phyloP scores from a whole-genome alignment of 805 yeast genomes.

The Wickerhamiella galacta region DNA sequence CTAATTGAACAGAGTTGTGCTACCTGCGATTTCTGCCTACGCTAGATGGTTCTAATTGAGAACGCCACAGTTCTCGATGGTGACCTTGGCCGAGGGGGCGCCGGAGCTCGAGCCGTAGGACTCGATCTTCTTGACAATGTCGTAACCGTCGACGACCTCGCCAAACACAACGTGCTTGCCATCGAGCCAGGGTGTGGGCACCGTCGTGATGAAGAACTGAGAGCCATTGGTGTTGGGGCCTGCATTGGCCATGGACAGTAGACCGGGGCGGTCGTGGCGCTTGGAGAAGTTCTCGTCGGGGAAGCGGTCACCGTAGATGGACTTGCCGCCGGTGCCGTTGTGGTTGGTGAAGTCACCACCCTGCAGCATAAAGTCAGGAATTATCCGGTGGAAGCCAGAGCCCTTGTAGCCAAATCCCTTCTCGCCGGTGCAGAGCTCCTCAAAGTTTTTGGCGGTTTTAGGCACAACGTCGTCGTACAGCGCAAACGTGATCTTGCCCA shows the following conservation, averaged over 20 bases:
- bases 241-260: slow-evolving; percentile 92
- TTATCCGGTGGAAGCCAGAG: slow-evolving; percentile 90
- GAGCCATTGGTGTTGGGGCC: slow-evolving; percentile 98
- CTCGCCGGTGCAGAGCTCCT: slow-evolving; percentile 87
- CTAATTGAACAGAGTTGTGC: too few relatives aligned
- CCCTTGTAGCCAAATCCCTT: slow-evolving; percentile 82
- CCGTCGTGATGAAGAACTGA: slow-evolving; percentile 91
- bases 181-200: slow-evolving; percentile 73
- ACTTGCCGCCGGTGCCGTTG: slow-evolving; percentile 85
- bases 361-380: slow-evolving; percentile 93
- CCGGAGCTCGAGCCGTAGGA: slow-evolving; percentile 53
- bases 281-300: slow-evolving; percentile 59
- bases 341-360: slow-evolving; percentile 80
- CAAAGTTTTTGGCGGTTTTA: slow-evolving; percentile 91
- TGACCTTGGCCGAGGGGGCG: slow-evolving; percentile 44
- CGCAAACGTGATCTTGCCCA: slow-evolving; percentile 76
- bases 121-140: slow-evolving; percentile 75
- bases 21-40: too few relatives aligned
- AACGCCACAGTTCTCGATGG: slow-evolving; percentile 50
- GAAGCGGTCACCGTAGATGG: slow-evolving; percentile 61
- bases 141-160: slow-evolving; percentile 72
- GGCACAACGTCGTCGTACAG: slow-evolving; percentile 84
- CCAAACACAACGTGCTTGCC: slow-evolving; percentile 94
- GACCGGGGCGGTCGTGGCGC: slow-evolving; percentile 66
- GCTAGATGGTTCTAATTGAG: too few relatives aligned